Base-by-base conservation (phyloP, 345 rosid species). In the Mangifera indica region DNA sequence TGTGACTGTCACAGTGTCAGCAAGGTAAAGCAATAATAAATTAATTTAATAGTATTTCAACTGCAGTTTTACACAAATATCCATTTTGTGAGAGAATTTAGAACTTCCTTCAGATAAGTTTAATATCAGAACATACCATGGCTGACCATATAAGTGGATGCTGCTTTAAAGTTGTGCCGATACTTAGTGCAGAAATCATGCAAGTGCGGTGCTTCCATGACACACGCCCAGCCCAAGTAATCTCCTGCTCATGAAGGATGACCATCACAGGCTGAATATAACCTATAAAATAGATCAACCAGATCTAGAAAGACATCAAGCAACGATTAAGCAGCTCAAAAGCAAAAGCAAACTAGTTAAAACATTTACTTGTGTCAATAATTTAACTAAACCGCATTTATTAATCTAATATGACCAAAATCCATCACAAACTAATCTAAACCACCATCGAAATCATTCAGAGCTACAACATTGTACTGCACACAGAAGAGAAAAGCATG, bases 141-240 rank as follows among this genome's bases (percentile, higher is more conserved):
- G 91, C 89, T 77, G 99, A 92, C 98, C 98, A 95, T 85, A 95
- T 92, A 79, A 95, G 92, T 25, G 99, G 97, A 73, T 93, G 97
- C 79, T 91, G 98, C 87, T 92, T 92, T 82, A 87, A 80, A 54
- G 96, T 88, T 60, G 98, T 88, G 81, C 92, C 92, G 79, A 95
- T 92, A 81, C 98, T 95, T 78, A 95, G 88, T 20, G 98, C 98
- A 81, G 99, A 91, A 77, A 95, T 82, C 90, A 79, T 84, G 88
- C 98, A 89, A 73, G 99, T 92, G 71, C 92, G 99, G 78, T 89
- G 91, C 84, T 95, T 95, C 98, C 96, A 95, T 56, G 91, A 72
- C 71, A 88, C 74, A 71, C 97, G 85, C 66, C 99, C 99, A 45
- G 98, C 97, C 97, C 99, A 92, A 59, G 96, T 91, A 81, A 81